Conservation (phyloP, 345 rosid genomes). For the Eucalyptus urophylla region DNA sequence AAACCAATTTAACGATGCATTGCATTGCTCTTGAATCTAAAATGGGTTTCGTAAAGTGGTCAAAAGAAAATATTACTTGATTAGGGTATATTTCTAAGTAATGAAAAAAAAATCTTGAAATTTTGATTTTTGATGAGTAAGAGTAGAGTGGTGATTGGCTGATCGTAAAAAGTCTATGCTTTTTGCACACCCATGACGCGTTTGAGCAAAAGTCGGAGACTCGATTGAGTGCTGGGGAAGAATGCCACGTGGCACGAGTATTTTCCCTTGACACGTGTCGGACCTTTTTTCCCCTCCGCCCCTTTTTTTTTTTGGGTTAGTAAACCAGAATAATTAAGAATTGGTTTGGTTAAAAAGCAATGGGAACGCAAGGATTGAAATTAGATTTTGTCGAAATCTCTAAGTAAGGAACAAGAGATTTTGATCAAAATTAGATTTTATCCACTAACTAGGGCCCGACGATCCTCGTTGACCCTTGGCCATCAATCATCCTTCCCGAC, state of each 20-base stretch:
- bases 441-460: neutral
- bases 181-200: neutral
- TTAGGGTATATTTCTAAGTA: neutral
- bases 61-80: neutral
- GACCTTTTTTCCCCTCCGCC: accelerated
- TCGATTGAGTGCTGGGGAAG: neutral
- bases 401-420: neutral
- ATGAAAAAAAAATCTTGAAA: neutral
- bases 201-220: neutral
- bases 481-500: neutral
- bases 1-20: neutral
- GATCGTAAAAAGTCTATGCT: neutral
- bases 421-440: too few species aligned
- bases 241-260: neutral
- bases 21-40: neutral
- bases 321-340: neutral
- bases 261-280: neutral
- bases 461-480: neutral
- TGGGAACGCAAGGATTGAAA: neutral
- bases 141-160: neutral
- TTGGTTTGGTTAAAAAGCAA: neutral
- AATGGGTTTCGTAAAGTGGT: neutral
- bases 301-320: neutral
- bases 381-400: neutral
- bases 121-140: neutral